Evolutionary conservation across 2,329 filamentous ascomycete genomes (phyloP).

Genomic region (Sodiomyces alkalinus): DNA sequence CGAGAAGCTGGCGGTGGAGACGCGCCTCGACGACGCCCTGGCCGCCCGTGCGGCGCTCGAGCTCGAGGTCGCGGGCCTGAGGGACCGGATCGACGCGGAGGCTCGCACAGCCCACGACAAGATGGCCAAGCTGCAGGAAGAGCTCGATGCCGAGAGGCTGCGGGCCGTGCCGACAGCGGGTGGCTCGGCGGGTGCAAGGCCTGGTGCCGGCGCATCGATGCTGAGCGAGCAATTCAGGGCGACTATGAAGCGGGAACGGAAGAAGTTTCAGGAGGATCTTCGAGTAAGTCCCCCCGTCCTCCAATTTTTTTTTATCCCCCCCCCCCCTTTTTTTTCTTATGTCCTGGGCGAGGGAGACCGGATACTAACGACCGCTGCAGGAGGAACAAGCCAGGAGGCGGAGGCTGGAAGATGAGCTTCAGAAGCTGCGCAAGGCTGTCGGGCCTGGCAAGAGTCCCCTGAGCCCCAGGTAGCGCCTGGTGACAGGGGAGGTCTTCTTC

Average conservation of each 20-base stretch:
- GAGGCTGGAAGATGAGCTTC: conserved; percentile 35
- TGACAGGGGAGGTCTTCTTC: no score
- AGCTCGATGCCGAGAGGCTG: conserved; percentile 34
- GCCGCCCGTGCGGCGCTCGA: conserved; percentile 20
- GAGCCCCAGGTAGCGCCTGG: conserved; percentile 18
- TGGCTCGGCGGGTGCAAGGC: conserved; percentile 16
- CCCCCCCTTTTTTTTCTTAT: no score
- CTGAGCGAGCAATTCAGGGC: conserved; percentile 40
- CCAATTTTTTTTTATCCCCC: neutral
- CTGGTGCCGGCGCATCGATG: conserved; percentile 31
- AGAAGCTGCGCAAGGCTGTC: conserved; percentile 24
- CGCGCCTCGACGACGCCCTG: conserved; percentile 24
- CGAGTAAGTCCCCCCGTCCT: conserved; percentile 20
- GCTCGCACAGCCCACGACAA: conserved; percentile 19
- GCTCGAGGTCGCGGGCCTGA: conserved; percentile 19
- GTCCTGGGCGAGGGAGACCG: no score
- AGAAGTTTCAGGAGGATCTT: conserved; percentile 40
- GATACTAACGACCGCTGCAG: conserved; percentile 20
- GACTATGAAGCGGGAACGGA: conserved; percentile 41
- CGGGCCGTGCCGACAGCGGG: conserved; percentile 20
- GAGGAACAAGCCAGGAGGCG: conserved; percentile 32
- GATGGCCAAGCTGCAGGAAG: conserved; percentile 29
- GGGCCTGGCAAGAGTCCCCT: conserved; percentile 27
- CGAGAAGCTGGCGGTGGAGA: conserved; percentile 31
- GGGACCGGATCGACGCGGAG: conserved; percentile 25